phyloP scores from a whole-genome alignment of 108 stramenopile genomes.

The Cyclotella cryptica region DNA sequence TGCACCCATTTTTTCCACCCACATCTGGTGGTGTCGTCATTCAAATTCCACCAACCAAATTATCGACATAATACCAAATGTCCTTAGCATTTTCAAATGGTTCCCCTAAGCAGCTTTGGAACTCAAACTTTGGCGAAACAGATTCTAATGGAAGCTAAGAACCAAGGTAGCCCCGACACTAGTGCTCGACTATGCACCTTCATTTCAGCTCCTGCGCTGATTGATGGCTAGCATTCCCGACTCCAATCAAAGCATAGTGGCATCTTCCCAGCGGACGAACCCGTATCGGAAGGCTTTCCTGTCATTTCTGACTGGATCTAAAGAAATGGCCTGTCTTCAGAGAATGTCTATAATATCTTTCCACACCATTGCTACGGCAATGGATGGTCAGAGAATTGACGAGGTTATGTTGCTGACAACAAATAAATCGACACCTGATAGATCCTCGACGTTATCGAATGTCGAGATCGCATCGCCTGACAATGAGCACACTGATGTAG shows the following conservation, averaged over 20 bases:
- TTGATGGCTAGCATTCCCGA: constrained; percentile 54
- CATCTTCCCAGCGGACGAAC: constrained; percentile 23
- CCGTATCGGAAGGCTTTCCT: constrained; percentile 50
- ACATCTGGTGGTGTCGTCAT: constrained; percentile 68
- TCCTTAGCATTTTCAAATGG: too few relatives aligned
- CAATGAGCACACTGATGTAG: too few relatives aligned
- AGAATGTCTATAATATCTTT: constrained; percentile 34
- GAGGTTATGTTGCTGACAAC: constrained; percentile 35
- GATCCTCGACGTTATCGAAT: too few relatives aligned
- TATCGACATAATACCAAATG: too few relatives aligned
- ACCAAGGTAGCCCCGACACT: too few relatives aligned
- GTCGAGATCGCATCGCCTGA: too few relatives aligned
- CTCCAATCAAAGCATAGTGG: neutral
- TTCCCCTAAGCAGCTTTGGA: constrained; percentile 39
- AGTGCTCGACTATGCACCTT: constrained; percentile 71
- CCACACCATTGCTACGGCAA: constrained; percentile 42
- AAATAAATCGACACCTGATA: too few relatives aligned
- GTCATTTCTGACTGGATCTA: constrained; percentile 36
- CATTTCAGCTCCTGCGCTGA: constrained; percentile 76
- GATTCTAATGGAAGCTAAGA: too few relatives aligned
- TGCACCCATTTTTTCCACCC: constrained; percentile 80
- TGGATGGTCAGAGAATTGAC: constrained; percentile 18
- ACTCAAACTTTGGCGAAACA: too few relatives aligned
- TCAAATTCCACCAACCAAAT: too few relatives aligned
- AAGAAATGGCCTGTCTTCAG: constrained; percentile 51